Percentiles rank a stretch among this genome's conserved stretches.
Conservation (phyloP, 768 basidiomycete species). For the Pisolithus marmoratus region DNA sequence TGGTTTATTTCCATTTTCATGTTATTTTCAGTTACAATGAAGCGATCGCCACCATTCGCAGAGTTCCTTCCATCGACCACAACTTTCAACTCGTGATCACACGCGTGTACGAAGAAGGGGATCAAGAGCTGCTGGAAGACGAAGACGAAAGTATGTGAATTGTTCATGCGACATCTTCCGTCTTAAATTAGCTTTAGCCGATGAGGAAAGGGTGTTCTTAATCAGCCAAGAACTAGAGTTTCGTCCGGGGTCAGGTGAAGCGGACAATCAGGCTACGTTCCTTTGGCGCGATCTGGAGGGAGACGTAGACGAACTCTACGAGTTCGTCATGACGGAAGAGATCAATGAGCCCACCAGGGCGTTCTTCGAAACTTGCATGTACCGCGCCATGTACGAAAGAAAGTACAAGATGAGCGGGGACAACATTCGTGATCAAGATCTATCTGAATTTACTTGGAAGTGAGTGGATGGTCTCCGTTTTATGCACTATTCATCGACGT, state of each 20-base stretch:
- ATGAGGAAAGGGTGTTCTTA: constrained; percentile 90
- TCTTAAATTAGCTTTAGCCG: constrained; percentile 46
- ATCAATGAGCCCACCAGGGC: constrained; percentile 74
- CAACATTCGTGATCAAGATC: constrained; percentile 54
- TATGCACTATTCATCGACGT: background rate
- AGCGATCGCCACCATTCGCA: constrained; percentile 89
- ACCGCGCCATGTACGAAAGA: constrained; percentile 94
- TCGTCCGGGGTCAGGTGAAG: constrained; percentile 61
- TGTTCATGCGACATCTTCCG: background rate
- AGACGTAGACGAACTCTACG: constrained; percentile 89
- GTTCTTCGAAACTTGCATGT: constrained; percentile 92
- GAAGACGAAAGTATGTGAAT: constrained; percentile 76
- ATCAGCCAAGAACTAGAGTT: constrained; percentile 90
- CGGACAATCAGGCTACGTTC: constrained; percentile 74
- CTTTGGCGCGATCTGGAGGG: constrained; percentile 90
- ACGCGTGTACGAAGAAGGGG: constrained; percentile 95
- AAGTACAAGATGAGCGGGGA: constrained; percentile 76
- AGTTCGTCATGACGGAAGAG: constrained; percentile 78
- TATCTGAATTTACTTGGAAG: constrained; percentile 81
- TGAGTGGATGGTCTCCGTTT: constrained; percentile 34
- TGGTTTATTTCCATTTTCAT: background rate
- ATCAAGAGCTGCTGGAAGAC: constrained; percentile 90
- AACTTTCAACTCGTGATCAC: constrained; percentile 91
- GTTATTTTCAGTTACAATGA: constrained; percentile 72
- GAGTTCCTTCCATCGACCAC: constrained; percentile 70